Percentiles rank a stretch among this genome's conserved stretches.
These are phyloP conservation scores for Dothiorella sarmentorum DNA, from an alignment of 2,329 filamentous ascomycete species.

Conservation along the genomic window DNA sequence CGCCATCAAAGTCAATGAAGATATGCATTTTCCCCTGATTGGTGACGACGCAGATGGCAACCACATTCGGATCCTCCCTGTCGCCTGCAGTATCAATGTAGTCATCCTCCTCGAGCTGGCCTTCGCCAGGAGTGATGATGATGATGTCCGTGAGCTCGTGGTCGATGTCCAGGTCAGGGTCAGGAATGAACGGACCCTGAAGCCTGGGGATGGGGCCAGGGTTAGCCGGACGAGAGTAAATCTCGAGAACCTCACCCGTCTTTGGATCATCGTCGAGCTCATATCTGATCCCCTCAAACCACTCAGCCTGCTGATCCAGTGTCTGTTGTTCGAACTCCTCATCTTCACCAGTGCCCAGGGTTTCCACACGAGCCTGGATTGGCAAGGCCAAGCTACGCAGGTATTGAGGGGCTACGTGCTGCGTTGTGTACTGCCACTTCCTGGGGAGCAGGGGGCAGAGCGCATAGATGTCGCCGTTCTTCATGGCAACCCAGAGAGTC, in stretches of 20 bases:
- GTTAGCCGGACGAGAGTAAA: constrained; percentile 54
- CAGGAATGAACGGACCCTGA: constrained; percentile 59
- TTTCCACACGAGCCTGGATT: constrained; percentile 41
- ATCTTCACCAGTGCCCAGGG: constrained; percentile 40
- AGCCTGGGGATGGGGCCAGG: constrained; percentile 57
- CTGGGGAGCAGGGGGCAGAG: constrained; percentile 84
- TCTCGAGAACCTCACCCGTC: constrained; percentile 49
- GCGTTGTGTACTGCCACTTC: constrained; percentile 65
- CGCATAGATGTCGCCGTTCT: constrained; percentile 87
- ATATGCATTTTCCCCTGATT: constrained; percentile 55
- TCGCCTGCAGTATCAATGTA: constrained; percentile 47
- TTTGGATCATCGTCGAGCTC: constrained; percentile 50
- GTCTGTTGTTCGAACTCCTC: constrained; percentile 39
- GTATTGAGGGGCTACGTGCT: constrained; percentile 11
- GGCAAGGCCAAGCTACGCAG: constrained; percentile 33
- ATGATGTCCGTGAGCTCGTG: constrained; percentile 60
- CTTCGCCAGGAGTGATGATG: constrained; percentile 45
- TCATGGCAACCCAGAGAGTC: constrained; percentile 97
- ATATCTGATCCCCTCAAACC: constrained; percentile 47
- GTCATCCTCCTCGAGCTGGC: constrained; percentile 43
- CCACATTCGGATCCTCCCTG: constrained; percentile 50
- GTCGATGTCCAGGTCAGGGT: constrained; percentile 49
- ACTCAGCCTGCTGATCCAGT: constrained; percentile 56
- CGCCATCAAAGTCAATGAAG: constrained; percentile 59
- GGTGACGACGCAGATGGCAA: constrained; percentile 57